phyloP scores from a whole-genome alignment of 148 eudicot genomes.

The Rhododendron ferrugineum region DNA sequence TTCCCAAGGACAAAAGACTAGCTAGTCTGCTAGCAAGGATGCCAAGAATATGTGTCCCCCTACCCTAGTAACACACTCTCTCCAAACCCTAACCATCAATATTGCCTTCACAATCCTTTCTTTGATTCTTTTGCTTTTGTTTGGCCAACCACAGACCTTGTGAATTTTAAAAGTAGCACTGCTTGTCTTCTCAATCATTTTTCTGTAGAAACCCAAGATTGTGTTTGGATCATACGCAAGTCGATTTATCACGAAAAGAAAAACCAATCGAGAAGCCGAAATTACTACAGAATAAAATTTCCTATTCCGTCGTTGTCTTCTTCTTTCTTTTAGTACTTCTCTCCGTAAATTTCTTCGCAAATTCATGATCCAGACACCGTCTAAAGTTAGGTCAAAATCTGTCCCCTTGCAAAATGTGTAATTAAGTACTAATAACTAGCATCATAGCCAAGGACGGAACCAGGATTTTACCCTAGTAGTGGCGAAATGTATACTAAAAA shows the following conservation, averaged over 20 bases:
- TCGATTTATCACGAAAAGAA: neutral
- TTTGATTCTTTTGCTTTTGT: neutral
- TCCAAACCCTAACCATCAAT: slow-evolving; percentile 21
- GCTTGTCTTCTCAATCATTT: neutral
- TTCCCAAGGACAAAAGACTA: neutral
- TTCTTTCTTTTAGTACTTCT: neutral
- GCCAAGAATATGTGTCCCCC: slow-evolving; percentile 18
- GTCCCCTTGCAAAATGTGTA: too few species aligned
- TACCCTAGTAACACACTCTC: neutral
- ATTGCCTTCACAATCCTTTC: slow-evolving; percentile 17
- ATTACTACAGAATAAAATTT: neutral
- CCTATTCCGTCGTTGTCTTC: neutral
- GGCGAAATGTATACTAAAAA: too few species aligned
- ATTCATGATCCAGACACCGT: neutral
- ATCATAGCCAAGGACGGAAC: too few species aligned
- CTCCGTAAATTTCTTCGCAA: neutral
- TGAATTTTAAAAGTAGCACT: neutral
- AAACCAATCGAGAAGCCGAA: neutral
- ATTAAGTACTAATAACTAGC: neutral
- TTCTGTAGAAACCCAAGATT: too few species aligned
- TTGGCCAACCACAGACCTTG: neutral
- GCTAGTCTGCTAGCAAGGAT: neutral
- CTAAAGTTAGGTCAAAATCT: neutral
- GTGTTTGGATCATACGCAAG: neutral
- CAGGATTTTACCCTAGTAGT: too few species aligned